Percentiles rank a stretch among this genome's conserved stretches.
Evolutionary conservation across 1,139 yeast genomes (phyloP).

Genomic region (Suhomyces terraborum): DNA sequence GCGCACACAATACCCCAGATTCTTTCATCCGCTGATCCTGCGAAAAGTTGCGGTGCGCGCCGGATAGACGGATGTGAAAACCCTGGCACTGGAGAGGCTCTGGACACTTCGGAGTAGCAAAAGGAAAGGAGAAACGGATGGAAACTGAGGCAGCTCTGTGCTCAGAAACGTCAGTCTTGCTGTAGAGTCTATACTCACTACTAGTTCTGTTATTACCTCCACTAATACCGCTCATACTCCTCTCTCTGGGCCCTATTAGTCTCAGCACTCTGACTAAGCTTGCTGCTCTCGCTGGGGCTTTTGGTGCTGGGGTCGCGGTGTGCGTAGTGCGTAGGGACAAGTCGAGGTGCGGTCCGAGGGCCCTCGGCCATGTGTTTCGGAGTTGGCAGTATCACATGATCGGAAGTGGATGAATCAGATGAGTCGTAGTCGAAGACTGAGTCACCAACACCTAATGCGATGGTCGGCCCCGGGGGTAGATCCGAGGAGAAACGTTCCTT

Average conservation of each 20-base stretch:
- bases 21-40: slow-evolving; percentile 14
- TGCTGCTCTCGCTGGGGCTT: too few species aligned
- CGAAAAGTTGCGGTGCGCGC: slow-evolving; percentile 9
- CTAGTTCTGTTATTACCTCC: too few species aligned
- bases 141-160: too few species aligned
- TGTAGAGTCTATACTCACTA: too few species aligned
- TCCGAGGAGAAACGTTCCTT: slow-evolving; percentile 11
- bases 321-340: too few species aligned
- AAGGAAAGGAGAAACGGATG: background rate
- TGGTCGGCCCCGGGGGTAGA: slow-evolving; percentile 10
- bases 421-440: background rate
- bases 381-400: slow-evolving; percentile 12
- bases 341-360: slow-evolving; percentile 1
- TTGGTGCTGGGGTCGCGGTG: too few species aligned
- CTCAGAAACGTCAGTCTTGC: too few species aligned
- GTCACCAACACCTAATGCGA: slow-evolving; percentile 3
- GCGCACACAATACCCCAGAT: slow-evolving; percentile 15
- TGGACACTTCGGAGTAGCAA: background rate
- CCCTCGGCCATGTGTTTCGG: slow-evolving; percentile 8
- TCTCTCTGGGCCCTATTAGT: too few species aligned
- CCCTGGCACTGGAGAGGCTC: background rate
- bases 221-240: too few species aligned
- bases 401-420: slow-evolving; percentile 5
- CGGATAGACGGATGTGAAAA: slow-evolving; percentile 11
- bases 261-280: too few species aligned